Percentiles rank a stretch among this genome's conserved stretches.
These are phyloP conservation scores for Aspergillus quadrilineatus DNA, from an alignment of 2,329 filamentous ascomycete genomes.

Conservation along the genomic window DNA sequence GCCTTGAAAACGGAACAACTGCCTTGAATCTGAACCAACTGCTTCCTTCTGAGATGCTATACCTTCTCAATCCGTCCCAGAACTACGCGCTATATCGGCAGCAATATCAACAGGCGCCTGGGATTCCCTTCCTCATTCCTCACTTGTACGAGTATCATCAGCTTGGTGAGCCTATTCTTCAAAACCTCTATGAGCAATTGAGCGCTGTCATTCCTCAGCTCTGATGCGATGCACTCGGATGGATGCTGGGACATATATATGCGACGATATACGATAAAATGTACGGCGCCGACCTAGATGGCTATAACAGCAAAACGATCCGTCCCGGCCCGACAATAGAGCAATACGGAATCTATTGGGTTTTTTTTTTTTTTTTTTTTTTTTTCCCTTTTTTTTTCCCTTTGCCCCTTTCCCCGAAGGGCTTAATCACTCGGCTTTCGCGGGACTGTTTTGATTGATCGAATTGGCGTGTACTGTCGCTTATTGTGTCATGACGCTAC, in stretches of 20 bases:
- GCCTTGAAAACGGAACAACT: constrained; percentile 15
- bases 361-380: too few relatives aligned
- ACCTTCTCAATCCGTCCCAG: constrained; percentile 30
- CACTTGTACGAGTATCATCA: constrained; percentile 37
- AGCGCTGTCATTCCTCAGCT: constrained; percentile 13
- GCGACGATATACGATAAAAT: not conserved
- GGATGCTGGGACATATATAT: not conserved
- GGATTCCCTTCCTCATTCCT: constrained; percentile 41
- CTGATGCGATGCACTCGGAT: not conserved
- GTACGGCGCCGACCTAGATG: not conserved
- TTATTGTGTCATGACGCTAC: not conserved
- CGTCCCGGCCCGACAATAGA: not conserved
- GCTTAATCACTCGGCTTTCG: not conserved
- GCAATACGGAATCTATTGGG: too few relatives aligned
- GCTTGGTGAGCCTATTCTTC: constrained; percentile 28
- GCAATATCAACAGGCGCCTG: constrained; percentile 31
- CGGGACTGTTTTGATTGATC: not conserved
- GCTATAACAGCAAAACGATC: not conserved
- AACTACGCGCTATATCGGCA: constrained; percentile 40
- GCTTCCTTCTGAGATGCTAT: constrained; percentile 24
- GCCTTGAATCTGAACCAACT: constrained; percentile 26
- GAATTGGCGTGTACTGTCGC: not conserved
- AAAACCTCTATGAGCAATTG: constrained; percentile 30
- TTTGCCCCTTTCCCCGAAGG: too few relatives aligned
- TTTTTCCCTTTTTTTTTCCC: too few relatives aligned